phyloP scores from a whole-genome alignment of 768 basidiomycete genomes.

The Russula dissimulans region DNA sequence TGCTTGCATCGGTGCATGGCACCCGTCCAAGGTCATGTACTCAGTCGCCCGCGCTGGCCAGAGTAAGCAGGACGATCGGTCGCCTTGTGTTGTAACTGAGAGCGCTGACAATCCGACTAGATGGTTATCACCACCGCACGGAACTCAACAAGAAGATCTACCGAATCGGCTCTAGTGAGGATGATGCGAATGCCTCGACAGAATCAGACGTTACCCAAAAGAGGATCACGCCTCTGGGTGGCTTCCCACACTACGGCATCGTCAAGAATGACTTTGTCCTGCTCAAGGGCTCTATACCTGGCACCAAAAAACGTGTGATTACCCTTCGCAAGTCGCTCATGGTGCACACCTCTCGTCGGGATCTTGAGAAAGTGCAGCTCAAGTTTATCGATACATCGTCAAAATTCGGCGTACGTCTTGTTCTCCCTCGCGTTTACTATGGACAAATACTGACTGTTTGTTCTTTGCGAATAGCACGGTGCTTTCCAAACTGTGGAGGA shows the following conservation, averaged over 20 bases:
- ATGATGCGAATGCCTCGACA: constrained; percentile 82
- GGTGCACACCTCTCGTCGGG: constrained; percentile 90
- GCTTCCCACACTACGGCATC: constrained; percentile 98
- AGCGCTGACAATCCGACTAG: constrained; percentile 30
- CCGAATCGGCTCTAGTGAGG: constrained; percentile 75
- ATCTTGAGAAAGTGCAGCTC: constrained; percentile 96
- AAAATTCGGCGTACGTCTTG: constrained; percentile 79
- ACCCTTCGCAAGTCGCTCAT: constrained; percentile 96
- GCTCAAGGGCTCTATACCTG: constrained; percentile 92
- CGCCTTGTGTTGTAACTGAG: background rate
- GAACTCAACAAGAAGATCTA: constrained; percentile 99
- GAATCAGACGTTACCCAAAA: constrained; percentile 93
- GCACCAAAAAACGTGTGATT: constrained; percentile 96
- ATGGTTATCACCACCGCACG: constrained; percentile 94
- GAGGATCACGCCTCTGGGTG: constrained; percentile 93
- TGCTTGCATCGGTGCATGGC: constrained; percentile 97
- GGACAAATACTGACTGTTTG: constrained; percentile 3
- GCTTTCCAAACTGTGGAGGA: constrained; percentile 96
- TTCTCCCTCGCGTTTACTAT: background rate
- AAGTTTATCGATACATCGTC: constrained; percentile 99
- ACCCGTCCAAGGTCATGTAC: constrained; percentile 99
- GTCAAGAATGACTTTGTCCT: constrained; percentile 98
- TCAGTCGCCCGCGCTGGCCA: constrained; percentile 99
- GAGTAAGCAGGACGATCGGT: constrained; percentile 47
- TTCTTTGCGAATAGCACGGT: constrained; percentile 54